These are phyloP conservation scores for Shiraia sp. DNA, from an alignment of 2,329 filamentous ascomycete species.

Conservation along the genomic window DNA sequence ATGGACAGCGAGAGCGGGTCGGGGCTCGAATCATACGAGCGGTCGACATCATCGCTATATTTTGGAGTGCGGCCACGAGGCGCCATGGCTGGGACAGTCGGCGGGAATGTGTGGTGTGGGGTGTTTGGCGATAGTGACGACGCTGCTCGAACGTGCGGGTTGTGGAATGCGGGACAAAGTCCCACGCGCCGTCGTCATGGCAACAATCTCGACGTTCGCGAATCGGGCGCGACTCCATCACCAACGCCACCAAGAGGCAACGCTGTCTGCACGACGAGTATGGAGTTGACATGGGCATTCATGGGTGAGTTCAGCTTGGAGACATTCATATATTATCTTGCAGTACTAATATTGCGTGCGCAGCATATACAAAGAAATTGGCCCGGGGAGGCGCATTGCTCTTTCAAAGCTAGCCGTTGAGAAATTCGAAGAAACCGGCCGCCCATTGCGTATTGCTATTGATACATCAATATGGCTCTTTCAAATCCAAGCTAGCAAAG, in stretches of 20 bases:
- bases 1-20: conserved; percentile 41
- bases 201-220: conserved; percentile 37
- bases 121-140: conserved; percentile 15
- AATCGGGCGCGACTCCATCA: conserved; percentile 16
- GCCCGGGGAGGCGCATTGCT: conserved; percentile 75
- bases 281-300: conserved; percentile 45
- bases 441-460: conserved; percentile 83
- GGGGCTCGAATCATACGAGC: conserved; percentile 41
- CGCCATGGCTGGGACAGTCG: conserved; percentile 25
- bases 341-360: conserved; percentile 8
- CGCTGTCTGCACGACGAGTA: conserved; percentile 3
- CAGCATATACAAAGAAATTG: conserved; percentile 90
- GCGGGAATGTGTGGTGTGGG: conserved; percentile 6
- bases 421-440: conserved; percentile 69
- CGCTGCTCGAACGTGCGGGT: conserved; percentile 14
- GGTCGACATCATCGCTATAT: conserved; percentile 20
- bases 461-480: conserved; percentile 98
- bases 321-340: background rate
- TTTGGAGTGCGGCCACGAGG: conserved; percentile 20
- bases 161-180: conserved; percentile 18
- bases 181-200: conserved; percentile 26
- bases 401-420: conserved; percentile 81
- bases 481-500: conserved; percentile 82
- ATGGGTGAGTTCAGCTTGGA: conserved; percentile 34
- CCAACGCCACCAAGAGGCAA: conserved; percentile 11